phyloP scores from a whole-genome alignment of 2,329 filamentous ascomycete species.

The Claviceps maximensis region DNA sequence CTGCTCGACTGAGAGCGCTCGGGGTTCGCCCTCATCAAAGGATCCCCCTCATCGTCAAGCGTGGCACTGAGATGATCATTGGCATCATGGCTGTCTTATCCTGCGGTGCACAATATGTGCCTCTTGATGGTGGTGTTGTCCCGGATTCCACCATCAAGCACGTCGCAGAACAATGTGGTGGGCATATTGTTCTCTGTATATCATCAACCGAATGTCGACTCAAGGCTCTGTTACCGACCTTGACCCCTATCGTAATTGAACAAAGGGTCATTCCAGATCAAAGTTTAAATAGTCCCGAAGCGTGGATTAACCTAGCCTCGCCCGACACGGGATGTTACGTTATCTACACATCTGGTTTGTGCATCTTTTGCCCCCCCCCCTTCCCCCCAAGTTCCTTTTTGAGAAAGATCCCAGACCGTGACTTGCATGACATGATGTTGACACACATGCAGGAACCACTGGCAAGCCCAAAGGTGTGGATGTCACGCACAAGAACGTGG shows the following conservation, averaged over 20 bases:
- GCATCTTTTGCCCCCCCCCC: not conserved
- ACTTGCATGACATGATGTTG: not conserved
- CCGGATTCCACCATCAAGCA: slow-evolving; percentile 33
- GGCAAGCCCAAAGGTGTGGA: slow-evolving; percentile 46
- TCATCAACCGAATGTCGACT: slow-evolving; percentile 23
- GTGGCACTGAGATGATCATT: slow-evolving; percentile 43
- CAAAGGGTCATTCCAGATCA: slow-evolving; percentile 5
- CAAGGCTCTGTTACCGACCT: slow-evolving; percentile 12
- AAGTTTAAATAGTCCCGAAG: slow-evolving; percentile 2
- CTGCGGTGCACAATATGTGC: slow-evolving; percentile 45
- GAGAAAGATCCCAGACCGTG: not conserved
- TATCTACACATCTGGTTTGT: slow-evolving; percentile 40
- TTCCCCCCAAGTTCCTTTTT: not conserved
- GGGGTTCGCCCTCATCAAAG: slow-evolving; percentile 32
- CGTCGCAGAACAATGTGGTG: slow-evolving; percentile 33
- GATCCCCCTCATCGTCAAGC: slow-evolving; percentile 40
- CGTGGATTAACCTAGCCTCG: slow-evolving; percentile 19
- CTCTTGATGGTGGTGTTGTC: slow-evolving; percentile 42
- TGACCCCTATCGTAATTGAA: slow-evolving; percentile 18
- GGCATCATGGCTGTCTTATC: slow-evolving; percentile 43
- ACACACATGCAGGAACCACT: slow-evolving; percentile 29
- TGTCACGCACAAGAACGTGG: slow-evolving; percentile 40
- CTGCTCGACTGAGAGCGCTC: slow-evolving; percentile 22
- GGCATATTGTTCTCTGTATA: slow-evolving; percentile 34
- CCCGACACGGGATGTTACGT: slow-evolving; percentile 29